Evolutionary conservation across 202 grass and related monocot genomes (phyloP).

Genomic region (Sporobolus alterniflorus): DNA sequence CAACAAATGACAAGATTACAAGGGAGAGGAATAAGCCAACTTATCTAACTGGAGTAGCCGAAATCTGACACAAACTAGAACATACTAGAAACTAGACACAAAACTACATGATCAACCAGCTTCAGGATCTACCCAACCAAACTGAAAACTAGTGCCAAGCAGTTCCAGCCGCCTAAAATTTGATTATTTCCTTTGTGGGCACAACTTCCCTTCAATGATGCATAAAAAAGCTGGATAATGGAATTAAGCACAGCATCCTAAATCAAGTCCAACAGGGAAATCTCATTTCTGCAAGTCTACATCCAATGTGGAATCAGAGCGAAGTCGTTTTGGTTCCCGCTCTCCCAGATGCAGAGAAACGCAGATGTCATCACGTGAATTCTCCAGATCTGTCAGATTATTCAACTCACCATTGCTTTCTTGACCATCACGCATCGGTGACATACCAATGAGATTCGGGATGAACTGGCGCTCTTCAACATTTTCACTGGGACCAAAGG

Average conservation of each 20-base stretch:
- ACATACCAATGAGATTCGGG: constrained; percentile 60
- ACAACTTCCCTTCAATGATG: constrained; percentile 23
- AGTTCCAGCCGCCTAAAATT: background rate
- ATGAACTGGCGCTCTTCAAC: constrained; percentile 85
- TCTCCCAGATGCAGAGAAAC: constrained; percentile 64
- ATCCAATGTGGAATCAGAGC: constrained; percentile 40
- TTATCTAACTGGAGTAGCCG: constrained; percentile 13
- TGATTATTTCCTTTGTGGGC: background rate
- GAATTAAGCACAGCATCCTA: background rate
- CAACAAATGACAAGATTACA: constrained; percentile 27
- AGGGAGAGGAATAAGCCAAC: background rate
- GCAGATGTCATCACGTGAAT: constrained; percentile 51
- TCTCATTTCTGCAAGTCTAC: constrained; percentile 60
- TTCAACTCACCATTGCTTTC: constrained; percentile 43
- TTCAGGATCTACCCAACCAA: background rate
- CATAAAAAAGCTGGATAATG: background rate
- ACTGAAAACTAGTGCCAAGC: background rate
- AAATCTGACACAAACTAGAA: background rate
- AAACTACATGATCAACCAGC: constrained; percentile 25
- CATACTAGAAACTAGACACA: constrained; percentile 11
- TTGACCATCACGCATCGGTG: constrained; percentile 39
- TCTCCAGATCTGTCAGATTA: constrained; percentile 18
- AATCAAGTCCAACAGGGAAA: background rate
- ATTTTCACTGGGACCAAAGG: constrained; percentile 32
- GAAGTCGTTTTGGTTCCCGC: constrained; percentile 55